Percentiles rank a stretch among this genome's conserved stretches.
These are phyloP conservation scores for Ustilago shanxiensis DNA, from an alignment of 1,284 basidiomycete species.

Conservation along the genomic window DNA sequence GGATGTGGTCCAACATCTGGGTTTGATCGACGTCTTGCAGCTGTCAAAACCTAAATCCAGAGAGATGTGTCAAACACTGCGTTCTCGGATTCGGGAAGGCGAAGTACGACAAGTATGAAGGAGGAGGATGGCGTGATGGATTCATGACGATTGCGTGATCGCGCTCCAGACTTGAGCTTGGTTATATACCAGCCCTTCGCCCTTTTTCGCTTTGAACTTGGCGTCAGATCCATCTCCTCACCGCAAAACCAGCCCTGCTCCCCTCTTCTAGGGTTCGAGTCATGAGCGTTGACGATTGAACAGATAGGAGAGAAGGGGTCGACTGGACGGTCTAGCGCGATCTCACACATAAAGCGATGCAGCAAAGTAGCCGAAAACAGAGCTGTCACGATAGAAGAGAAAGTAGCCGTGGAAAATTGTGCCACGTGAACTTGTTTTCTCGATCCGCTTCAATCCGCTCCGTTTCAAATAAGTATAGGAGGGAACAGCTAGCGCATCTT, in stretches of 20 bases:
- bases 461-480: too few relatives aligned
- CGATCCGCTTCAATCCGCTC: too few relatives aligned
- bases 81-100: too few relatives aligned
- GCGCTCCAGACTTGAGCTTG: slow-evolving; percentile 12
- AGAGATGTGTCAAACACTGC: not conserved
- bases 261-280: not conserved
- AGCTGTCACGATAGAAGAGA: too few relatives aligned
- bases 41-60: too few relatives aligned
- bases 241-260: not conserved
- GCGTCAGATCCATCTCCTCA: too few relatives aligned
- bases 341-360: too few relatives aligned
- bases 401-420: not conserved
- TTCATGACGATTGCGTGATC: slow-evolving; percentile 26
- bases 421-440: too few relatives aligned
- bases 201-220: not conserved
- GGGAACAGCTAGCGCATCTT: too few relatives aligned
- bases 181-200: slow-evolving; percentile 18
- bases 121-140: slow-evolving; percentile 29
- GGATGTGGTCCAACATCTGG: not conserved
- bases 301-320: not conserved
- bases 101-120: too few relatives aligned
- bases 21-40: slow-evolving; percentile 4
- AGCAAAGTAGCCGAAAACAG: not conserved
- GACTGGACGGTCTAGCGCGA: slow-evolving; percentile 7
- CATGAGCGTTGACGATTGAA: not conserved